Evolutionary conservation across 805 yeast species (phyloP), one percentile per base, ranked within the genome.

Genomic region (Priceomyces fermenticarens): DNA sequence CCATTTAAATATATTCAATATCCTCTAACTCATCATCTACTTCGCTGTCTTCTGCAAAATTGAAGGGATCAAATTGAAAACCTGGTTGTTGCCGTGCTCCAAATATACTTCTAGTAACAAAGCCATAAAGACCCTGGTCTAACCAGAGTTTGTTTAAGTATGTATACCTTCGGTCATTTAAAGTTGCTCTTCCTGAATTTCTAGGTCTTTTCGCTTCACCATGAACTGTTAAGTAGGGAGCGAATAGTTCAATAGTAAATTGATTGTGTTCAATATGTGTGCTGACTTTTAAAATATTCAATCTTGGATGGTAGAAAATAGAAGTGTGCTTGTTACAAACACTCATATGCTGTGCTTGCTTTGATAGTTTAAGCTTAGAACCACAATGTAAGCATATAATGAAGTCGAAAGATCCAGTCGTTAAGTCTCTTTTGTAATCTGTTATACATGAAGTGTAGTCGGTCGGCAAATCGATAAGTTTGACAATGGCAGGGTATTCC

Each of bases 151-250:
- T 72, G 49, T 76, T 82, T 47, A 85, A 60, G 45, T 78, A 71
- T 28, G 70, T 63, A 58, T 78, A 83, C 40, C 95, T 70, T 16
- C 63, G 66, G 12, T 62, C 46, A 51, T 75, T 76, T 42, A 85
- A 65, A 0, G 65, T 66, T 0, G 87, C 87, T 35, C 81, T 85
- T 12, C 78, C 75, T 10, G 74, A 72, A 45, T 71, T 65, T 2
- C 80, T 70, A 13, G 75, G 74, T 8, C 69, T 66, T 26, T 85
- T 85, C 3, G 83, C 75, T 57, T 86, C 93, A 15, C 95, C 95
- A 58, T 85, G 89, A 4, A 70, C 67, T 40, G 87, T 84, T 54
- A 86, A 62, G 54, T 84, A 86, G 10, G 91, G 93, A 0, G 87
- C 85, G 41, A 76, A 76, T 46, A 77, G 68, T 7, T 66, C 55